Base-by-base conservation (phyloP, 441 rosid species). In the Brassica balearica region DNA sequence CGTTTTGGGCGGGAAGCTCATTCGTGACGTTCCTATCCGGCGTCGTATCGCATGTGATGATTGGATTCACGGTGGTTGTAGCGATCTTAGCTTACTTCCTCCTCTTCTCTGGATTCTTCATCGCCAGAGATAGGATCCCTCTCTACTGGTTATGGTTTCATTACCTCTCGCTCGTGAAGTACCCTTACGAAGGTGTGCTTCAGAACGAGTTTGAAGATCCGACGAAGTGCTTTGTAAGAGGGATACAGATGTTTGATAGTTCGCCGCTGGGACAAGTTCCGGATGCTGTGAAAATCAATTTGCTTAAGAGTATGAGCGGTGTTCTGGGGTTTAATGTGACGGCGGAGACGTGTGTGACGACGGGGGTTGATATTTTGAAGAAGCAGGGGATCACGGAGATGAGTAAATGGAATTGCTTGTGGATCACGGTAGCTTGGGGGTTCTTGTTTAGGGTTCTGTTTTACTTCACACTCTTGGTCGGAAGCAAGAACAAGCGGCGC, bases 91-190 rank as follows among this genome's bases (percentile, higher is more conserved):
- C 98, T 4, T 94, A 94, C 81, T 92, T 91, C 80, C 86, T 92
- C 7, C 93, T 94, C 67, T 91, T 94, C 84, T 92, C 97, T 19
- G 97, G 97, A 48, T 92, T 91, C 86, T 92, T 92, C 92, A 91
- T 94, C 51, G 77, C 96, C 1, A 76, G 88, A 1, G 88, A 94
- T 74, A 81, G 96, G 25, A 90, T 94, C 76, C 97, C 97, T 0
- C n/a, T 69, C 0, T 94, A 88, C 75, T 94, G 98, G 98, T 66
- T 94, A 36, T 92, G 98, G 98, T 92, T 94, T 72, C 97, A 94
- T 68, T 94, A 92, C 86, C 81, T 88, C 23, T 92, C 98, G 0
- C 89, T 94, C 0, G 96, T 92, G 76, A 94, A 91, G 70, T 94
- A 92, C 68, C 97, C 98, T 0, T 94, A 85, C 69, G 94, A 94